These are phyloP conservation scores for Sextonia rubra DNA, from an alignment of 164 flowering plant species.

Conservation along the genomic window DNA sequence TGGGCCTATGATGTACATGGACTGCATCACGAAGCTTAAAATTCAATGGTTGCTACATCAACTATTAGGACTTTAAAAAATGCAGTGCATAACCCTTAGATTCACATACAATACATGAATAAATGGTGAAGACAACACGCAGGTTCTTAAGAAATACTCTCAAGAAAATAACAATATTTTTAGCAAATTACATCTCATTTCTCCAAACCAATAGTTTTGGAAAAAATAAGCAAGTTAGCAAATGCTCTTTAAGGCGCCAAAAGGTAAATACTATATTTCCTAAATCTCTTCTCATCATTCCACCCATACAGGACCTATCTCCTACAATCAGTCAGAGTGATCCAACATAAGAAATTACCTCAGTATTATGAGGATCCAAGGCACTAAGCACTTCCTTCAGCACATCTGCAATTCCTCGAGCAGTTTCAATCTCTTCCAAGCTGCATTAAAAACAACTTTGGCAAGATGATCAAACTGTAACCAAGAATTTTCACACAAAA, in stretches of 20 bases:
- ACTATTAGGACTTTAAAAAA: too few relatives aligned
- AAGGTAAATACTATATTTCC: too few relatives aligned
- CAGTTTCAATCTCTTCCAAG: constrained; percentile 76
- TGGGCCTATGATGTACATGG: too few relatives aligned
- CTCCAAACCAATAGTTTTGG: not conserved
- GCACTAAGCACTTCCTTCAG: constrained; percentile 87
- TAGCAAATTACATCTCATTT: not conserved
- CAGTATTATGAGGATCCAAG: constrained; percentile 65
- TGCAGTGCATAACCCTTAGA: not conserved
- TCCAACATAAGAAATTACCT: constrained; percentile 42
- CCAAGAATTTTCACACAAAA: not conserved
- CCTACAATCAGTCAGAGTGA: not conserved
- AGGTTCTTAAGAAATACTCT: not conserved
- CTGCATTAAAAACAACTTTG: constrained; percentile 30
- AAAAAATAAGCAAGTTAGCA: not conserved
- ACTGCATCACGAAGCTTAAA: too few relatives aligned
- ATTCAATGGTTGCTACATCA: too few relatives aligned
- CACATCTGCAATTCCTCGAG: constrained; percentile 73
- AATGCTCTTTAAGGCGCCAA: too few relatives aligned
- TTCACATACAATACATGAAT: constrained; percentile 3
- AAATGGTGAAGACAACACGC: too few relatives aligned
- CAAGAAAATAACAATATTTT: not conserved
- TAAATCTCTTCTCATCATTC: too few relatives aligned
- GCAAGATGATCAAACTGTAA: constrained; percentile 3
- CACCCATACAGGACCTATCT: too few relatives aligned